Percentiles rank a stretch among this genome's conserved stretches.
These are phyloP conservation scores for Zygosaccharomyces pseudobailii DNA, from an alignment of 1,139 yeast genomes.

Conservation along the genomic window DNA sequence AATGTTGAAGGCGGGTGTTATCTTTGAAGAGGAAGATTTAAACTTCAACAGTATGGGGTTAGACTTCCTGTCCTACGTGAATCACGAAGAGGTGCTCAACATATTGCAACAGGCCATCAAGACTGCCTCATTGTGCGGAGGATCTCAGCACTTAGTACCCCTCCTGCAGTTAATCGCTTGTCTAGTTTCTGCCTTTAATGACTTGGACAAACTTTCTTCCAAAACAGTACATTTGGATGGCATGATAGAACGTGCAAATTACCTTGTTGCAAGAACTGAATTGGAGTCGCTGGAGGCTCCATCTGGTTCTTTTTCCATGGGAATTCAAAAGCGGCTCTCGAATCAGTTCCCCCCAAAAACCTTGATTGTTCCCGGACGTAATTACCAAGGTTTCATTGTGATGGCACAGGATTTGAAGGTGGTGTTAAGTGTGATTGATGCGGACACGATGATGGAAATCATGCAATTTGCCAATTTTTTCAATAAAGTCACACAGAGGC, in stretches of 20 bases:
- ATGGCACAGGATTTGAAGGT: constrained; percentile 35
- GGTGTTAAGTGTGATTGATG: constrained; percentile 38
- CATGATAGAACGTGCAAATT: constrained; percentile 11
- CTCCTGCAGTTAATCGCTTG: constrained; percentile 16
- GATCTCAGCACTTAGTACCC: constrained; percentile 9
- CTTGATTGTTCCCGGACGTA: constrained; percentile 33
- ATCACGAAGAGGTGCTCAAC: constrained; percentile 9
- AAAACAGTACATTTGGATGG: constrained; percentile 12
- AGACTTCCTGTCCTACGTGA: constrained; percentile 29
- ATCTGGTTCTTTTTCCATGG: constrained; percentile 49
- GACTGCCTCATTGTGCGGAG: constrained; percentile 4
- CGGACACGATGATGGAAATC: constrained; percentile 33
- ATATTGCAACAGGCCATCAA: constrained; percentile 13
- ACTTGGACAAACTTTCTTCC: constrained; percentile 12
- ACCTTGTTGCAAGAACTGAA: constrained; percentile 3
- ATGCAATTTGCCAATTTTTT: constrained; percentile 33
- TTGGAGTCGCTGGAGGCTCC: constrained; percentile 19
- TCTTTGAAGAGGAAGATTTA: constrained; percentile 73
- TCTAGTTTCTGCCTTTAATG: constrained; percentile 19
- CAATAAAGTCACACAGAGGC: constrained; percentile 35
- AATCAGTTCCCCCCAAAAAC: constrained; percentile 57
- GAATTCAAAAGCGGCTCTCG: constrained; percentile 46
- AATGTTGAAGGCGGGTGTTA: constrained; percentile 51
- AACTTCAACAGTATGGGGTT: constrained; percentile 58
- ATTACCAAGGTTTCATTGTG: constrained; percentile 23